These are phyloP conservation scores for Teunomyces atbi DNA, from an alignment of 805 yeast species.

Conservation along the genomic window DNA sequence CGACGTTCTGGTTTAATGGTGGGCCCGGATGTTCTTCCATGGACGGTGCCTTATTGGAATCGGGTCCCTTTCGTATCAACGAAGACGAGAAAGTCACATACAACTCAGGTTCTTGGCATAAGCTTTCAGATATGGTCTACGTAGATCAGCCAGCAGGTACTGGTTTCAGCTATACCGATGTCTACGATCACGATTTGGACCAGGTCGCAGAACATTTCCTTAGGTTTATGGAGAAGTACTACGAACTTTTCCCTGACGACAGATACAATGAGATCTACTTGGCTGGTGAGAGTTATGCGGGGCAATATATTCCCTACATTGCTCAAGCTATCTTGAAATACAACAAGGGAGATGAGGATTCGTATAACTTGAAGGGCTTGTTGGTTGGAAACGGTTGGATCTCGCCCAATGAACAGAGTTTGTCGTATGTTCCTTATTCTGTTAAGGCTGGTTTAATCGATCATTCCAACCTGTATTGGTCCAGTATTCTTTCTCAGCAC, in stretches of 20 bases:
- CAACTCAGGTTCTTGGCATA: constrained; percentile 83
- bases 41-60: constrained; percentile 94
- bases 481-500: constrained; percentile 46
- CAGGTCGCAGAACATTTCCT: constrained; percentile 64
- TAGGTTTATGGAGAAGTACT: constrained; percentile 64
- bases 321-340: constrained; percentile 59
- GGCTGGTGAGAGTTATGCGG: constrained; percentile 97
- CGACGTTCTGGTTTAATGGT: constrained; percentile 90
- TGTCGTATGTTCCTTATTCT: constrained; percentile 74
- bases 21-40: constrained; percentile 98
- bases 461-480: constrained; percentile 37
- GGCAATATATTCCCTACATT: constrained; percentile 91
- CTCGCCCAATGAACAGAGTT: constrained; percentile 80
- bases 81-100: constrained; percentile 40
- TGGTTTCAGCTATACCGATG: constrained; percentile 72
- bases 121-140: constrained; percentile 72
- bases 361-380: constrained; percentile 57
- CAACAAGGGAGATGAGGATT: constrained; percentile 28
- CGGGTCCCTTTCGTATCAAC: constrained; percentile 79
- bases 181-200: constrained; percentile 52
- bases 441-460: constrained; percentile 56
- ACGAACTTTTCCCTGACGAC: constrained; percentile 72
- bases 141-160: constrained; percentile 96
- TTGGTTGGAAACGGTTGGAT: constrained; percentile 94
- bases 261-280: constrained; percentile 59